Conservation (phyloP, 2,329 filamentous ascomycete genomes). For the Cercospora zeae-maydis region DNA sequence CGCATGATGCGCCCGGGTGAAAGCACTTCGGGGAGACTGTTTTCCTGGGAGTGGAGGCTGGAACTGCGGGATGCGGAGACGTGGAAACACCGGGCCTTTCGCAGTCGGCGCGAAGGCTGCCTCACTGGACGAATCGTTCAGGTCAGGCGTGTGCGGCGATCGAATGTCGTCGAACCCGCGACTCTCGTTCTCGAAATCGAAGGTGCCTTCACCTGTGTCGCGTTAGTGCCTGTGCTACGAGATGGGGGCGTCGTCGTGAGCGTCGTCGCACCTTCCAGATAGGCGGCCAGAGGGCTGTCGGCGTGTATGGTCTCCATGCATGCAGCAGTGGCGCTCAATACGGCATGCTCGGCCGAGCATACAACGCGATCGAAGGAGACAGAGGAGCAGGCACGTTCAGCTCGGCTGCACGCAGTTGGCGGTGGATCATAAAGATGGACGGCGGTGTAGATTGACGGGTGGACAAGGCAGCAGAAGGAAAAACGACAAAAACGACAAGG, state of each 20-base stretch:
- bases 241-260: neutral
- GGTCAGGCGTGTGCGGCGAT: constrained; percentile 1
- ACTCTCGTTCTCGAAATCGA: constrained; percentile 23
- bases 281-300: constrained; percentile 81
- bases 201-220: constrained; percentile 32
- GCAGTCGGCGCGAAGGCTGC: constrained; percentile 38
- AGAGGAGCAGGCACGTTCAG: neutral
- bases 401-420: neutral
- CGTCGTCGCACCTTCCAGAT: constrained; percentile 72
- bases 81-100: constrained; percentile 15
- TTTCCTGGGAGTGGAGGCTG: constrained; percentile 8
- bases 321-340: constrained; percentile 40
- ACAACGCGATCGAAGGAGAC: neutral
- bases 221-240: neutral
- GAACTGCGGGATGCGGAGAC: constrained; percentile 21
- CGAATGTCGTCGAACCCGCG: constrained; percentile 11
- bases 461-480: neutral
- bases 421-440: neutral
- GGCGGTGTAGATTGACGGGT: neutral
- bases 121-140: constrained; percentile 7
- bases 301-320: constrained; percentile 84
- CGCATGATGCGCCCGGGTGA: constrained; percentile 45
- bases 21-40: constrained; percentile 21
- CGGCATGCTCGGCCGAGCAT: neutral
- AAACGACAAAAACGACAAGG: neutral